A percentile compares a stretch with the other conserved stretches of the same genome.
These are phyloP conservation scores for Oenanthe javanica DNA, from an alignment of 140 eudicot genomes.

Conservation along the genomic window DNA sequence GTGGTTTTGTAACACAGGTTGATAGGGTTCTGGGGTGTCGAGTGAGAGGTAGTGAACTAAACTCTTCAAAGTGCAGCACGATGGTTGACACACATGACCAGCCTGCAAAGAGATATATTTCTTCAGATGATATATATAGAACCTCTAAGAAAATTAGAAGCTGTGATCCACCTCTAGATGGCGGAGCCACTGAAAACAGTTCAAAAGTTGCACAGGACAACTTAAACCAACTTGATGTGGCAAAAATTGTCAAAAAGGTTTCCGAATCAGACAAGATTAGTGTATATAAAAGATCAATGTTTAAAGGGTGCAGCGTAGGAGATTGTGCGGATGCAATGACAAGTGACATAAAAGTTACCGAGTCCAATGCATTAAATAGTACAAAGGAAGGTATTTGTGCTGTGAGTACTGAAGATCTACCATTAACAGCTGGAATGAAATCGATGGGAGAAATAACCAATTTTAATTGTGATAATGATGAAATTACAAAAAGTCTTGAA, in stretches of 20 bases:
- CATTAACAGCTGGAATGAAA: slow-evolving; percentile 15
- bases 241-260: slow-evolving; percentile 12
- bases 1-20: slow-evolving; percentile 36
- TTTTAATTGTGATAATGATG: slow-evolving; percentile 16
- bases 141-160: slow-evolving; percentile 29
- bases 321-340: slow-evolving; percentile 20
- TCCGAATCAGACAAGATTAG: slow-evolving; percentile 21
- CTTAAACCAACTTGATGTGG: slow-evolving; percentile 15
- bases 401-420: slow-evolving; percentile 17
- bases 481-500: slow-evolving; percentile 14
- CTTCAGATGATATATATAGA: slow-evolving; percentile 19
- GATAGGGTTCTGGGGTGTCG: slow-evolving; percentile 93
- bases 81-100: slow-evolving; percentile 20
- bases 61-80: slow-evolving; percentile 17
- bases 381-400: slow-evolving; percentile 17
- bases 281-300: slow-evolving; percentile 26
- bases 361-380: slow-evolving; percentile 18
- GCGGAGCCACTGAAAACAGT: slow-evolving; percentile 21
- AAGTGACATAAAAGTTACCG: slow-evolving; percentile 22
- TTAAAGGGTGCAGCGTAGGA: slow-evolving; percentile 35
- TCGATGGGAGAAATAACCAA: slow-evolving; percentile 16
- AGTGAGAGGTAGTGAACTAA: slow-evolving; percentile 33
- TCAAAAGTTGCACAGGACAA: slow-evolving; percentile 13
- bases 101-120: slow-evolving; percentile 24
- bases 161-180: slow-evolving; percentile 19